Percentiles rank a stretch among this genome's conserved stretches.
These are phyloP conservation scores for Adansonia gregorii DNA, from an alignment of 441 rosid genomes.

Conservation along the genomic window DNA sequence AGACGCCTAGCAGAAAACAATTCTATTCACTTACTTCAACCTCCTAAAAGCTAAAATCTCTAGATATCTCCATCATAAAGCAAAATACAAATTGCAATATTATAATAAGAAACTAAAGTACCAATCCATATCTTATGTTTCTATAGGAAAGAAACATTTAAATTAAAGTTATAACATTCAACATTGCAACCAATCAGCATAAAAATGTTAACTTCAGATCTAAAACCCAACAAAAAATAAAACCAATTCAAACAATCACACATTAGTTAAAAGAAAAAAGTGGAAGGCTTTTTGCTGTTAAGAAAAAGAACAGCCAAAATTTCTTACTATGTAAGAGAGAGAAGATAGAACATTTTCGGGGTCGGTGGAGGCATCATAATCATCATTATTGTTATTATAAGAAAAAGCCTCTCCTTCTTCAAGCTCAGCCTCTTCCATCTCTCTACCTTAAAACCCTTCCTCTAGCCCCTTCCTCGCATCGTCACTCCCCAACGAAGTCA, in stretches of 20 bases:
- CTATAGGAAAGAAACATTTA: conserved; percentile 16
- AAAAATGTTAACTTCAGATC: conserved; percentile 35
- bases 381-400: conserved; percentile 39
- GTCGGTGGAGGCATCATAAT: conserved; percentile 54
- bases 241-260: conserved; percentile 26
- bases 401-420: conserved; percentile 65
- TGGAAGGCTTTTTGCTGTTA: not conserved
- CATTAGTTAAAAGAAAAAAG: not conserved
- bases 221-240: conserved; percentile 24
- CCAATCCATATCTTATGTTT: conserved; percentile 4
- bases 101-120: conserved; percentile 8
- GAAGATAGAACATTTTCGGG: conserved; percentile 78
- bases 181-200: conserved; percentile 28
- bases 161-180: conserved; percentile 19
- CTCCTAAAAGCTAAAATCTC: not conserved
- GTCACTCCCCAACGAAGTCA: conserved; percentile 67
- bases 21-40: conserved; percentile 1
- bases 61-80: conserved; percentile 11
- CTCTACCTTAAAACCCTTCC: conserved; percentile 59
- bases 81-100: not conserved
- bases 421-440: conserved; percentile 86
- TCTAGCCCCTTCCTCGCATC: conserved; percentile 72
- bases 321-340: conserved; percentile 81
- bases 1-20: not conserved
- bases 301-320: conserved; percentile 2